phyloP scores from a whole-genome alignment of 2,329 filamentous ascomycete species.

The Colletotrichum sidae region DNA sequence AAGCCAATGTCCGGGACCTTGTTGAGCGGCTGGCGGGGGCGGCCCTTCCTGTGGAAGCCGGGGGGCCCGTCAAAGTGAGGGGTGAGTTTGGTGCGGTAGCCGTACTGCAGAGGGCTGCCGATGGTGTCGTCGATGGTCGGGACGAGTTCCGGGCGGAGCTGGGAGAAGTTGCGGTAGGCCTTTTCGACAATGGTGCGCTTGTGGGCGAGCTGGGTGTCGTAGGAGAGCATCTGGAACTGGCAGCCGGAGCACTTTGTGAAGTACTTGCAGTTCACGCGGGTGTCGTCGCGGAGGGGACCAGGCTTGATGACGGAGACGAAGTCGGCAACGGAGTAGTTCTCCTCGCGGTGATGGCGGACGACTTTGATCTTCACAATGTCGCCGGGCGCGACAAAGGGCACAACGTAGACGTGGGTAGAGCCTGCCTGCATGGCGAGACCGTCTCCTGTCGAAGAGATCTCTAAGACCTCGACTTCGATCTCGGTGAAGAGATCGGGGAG shows the following conservation, averaged over 20 bases:
- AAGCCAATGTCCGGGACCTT: conserved; percentile 87
- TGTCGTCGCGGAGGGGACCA: conserved; percentile 81
- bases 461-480: conserved; percentile 82
- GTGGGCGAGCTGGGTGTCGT: conserved; percentile 84
- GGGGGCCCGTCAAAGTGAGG: conserved; percentile 92
- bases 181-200: conserved; percentile 91
- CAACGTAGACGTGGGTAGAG: conserved; percentile 78
- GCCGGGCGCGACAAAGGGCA: conserved; percentile 89
- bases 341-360: conserved; percentile 74
- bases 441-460: conserved; percentile 92
- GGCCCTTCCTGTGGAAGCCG: conserved; percentile 61
- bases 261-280: conserved; percentile 83
- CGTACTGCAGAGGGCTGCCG: conserved; percentile 89
- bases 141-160: conserved; percentile 79
- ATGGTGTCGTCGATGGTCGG: conserved; percentile 87
- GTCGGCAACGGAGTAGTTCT: conserved; percentile 82
- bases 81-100: conserved; percentile 95
- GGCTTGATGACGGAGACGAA: conserved; percentile 82
- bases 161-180: conserved; percentile 91
- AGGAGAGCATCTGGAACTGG: conserved; percentile 97
- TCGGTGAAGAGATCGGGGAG: conserved; percentile 78
- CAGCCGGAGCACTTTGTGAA: conserved; percentile 91
- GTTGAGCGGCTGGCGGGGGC: conserved; percentile 61
- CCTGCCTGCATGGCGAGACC: conserved; percentile 81
- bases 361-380: conserved; percentile 85